Percentiles rank a stretch among this genome's conserved stretches.
Evolutionary conservation across 306 rosid genomes (phyloP).

Genomic region (Cicer chorassanicum): DNA sequence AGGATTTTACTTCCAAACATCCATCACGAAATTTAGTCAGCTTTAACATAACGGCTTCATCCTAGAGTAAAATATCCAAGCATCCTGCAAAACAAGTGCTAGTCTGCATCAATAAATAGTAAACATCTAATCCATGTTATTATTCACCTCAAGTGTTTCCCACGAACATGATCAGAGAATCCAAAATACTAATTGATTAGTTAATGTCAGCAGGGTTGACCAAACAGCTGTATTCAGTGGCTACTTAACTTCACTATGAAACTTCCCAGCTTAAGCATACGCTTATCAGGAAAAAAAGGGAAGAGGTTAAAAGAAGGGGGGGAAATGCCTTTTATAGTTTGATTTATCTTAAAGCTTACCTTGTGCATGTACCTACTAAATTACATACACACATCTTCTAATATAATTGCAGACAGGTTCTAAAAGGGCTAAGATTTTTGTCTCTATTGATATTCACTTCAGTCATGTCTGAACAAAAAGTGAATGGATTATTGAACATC

Average conservation of each 20-base stretch:
- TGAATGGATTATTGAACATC: conserved; percentile 7
- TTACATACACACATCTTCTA: neutral
- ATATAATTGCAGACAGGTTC: neutral
- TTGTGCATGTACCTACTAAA: neutral
- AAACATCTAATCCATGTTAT: conserved; percentile 8
- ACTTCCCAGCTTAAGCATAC: neutral
- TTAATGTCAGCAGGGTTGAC: conserved; percentile 2
- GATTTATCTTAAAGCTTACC: conserved; percentile 13
- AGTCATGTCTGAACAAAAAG: conserved; percentile 30
- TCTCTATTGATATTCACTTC: neutral
- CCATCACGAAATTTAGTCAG: neutral
- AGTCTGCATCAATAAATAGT: conserved; percentile 34
- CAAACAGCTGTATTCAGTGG: neutral
- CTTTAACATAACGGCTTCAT: conserved; percentile 30
- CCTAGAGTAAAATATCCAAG: conserved; percentile 58
- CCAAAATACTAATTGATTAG: neutral
- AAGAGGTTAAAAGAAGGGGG: neutral
- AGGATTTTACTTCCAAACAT: conserved; percentile 33
- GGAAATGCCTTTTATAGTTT: neutral
- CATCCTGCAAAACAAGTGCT: conserved; percentile 45
- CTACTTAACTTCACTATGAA: conserved; percentile 1
- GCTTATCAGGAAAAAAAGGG: neutral
- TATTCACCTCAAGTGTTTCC: conserved; percentile 1
- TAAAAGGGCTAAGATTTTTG: conserved; percentile 8
- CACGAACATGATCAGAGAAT: neutral